Percentiles rank a stretch among this genome's conserved stretches.
Conservation (phyloP, 306 rosid species). For the Dryas drummondii region DNA sequence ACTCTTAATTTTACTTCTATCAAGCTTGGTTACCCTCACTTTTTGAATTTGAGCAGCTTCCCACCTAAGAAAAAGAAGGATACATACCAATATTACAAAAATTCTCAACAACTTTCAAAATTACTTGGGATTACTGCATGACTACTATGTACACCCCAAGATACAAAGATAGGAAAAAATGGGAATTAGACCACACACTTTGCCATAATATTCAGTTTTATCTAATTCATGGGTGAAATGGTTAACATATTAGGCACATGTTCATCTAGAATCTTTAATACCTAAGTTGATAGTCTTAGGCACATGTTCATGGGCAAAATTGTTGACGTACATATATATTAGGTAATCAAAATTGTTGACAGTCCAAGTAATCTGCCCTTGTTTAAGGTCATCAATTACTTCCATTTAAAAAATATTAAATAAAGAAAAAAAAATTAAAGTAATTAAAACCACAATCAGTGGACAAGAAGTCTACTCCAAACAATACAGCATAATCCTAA, state of each 20-base stretch:
- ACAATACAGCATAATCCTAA: too few relatives aligned
- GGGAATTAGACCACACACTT: too few relatives aligned
- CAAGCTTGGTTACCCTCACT: conserved; percentile 79
- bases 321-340: too few relatives aligned
- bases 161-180: too few relatives aligned
- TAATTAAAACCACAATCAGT: too few relatives aligned
- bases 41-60: conserved; percentile 81
- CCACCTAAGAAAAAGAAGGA: conserved; percentile 54
- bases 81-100: neutral
- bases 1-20: conserved; percentile 54
- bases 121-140: neutral
- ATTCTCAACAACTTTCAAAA: neutral
- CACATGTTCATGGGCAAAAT: too few relatives aligned
- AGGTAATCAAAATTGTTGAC: too few relatives aligned
- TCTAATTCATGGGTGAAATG: neutral
- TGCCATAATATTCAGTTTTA: neutral
- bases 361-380: neutral
- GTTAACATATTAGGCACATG: neutral
- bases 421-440: too few relatives aligned
- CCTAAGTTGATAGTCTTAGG: neutral
- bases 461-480: too few relatives aligned
- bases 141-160: neutral
- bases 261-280: neutral
- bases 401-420: neutral
- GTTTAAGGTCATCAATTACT: neutral